phyloP scores from a whole-genome alignment of 129 eudicot species.

The Saussurea involucrata region DNA sequence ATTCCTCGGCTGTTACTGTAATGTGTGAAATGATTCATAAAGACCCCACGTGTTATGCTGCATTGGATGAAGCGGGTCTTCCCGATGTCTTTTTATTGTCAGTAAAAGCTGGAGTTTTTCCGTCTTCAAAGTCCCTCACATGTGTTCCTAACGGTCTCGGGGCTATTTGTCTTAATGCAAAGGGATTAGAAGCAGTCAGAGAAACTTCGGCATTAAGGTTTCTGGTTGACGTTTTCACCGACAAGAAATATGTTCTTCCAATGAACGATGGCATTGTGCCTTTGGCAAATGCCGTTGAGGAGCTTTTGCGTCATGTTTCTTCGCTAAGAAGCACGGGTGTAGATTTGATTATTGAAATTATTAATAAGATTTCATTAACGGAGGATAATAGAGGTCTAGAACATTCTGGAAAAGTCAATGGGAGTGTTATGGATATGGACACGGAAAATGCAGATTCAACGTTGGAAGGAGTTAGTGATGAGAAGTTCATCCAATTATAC shows the following conservation, averaged over 20 bases:
- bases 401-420: conserved; percentile 42
- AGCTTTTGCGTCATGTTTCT: conserved; percentile 90
- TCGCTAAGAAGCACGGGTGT: conserved; percentile 78
- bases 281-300: conserved; percentile 92
- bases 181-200: conserved; percentile 85
- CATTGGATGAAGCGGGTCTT: conserved; percentile 86
- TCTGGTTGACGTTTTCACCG: conserved; percentile 71
- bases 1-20: conserved; percentile 85
- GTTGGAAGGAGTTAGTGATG: conserved; percentile 53
- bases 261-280: conserved; percentile 91
- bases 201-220: conserved; percentile 72
- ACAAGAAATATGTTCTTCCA: conserved; percentile 68
- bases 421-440: conserved; percentile 75
- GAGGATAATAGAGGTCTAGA: conserved; percentile 41
- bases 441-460: conserved; percentile 49
- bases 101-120: conserved; percentile 64
- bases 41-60: conserved; percentile 88
- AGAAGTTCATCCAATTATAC: conserved; percentile 74
- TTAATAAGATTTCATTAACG: conserved; percentile 52
- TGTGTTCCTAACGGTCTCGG: conserved; percentile 94
- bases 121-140: conserved; percentile 83
- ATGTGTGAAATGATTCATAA: conserved; percentile 98
- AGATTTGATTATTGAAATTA: conserved; percentile 73
- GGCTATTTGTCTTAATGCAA: conserved; percentile 88
- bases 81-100: conserved; percentile 79